A percentile compares a stretch with the other conserved stretches of the same genome.
Evolutionary conservation across 345 rosid species (phyloP).

Genomic region (Chamaenerion angustifolium): DNA sequence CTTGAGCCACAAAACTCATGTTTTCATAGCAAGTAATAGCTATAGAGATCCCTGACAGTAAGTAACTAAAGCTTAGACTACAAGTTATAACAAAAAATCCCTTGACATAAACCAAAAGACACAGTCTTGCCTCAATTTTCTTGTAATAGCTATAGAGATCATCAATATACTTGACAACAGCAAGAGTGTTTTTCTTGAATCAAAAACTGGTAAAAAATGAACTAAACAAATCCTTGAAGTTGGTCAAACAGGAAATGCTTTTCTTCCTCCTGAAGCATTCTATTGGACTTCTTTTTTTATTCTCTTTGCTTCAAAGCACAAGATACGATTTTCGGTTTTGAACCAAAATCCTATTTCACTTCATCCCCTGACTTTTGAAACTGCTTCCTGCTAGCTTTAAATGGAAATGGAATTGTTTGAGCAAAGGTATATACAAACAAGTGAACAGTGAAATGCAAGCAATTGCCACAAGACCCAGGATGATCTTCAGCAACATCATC

Average conservation of each 20-base stretch:
- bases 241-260: slow-evolving; percentile 23
- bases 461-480: slow-evolving; percentile 41
- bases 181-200: no score
- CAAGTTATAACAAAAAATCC: no score
- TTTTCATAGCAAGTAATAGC: no score
- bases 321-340: slow-evolving; percentile 15
- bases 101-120: no score
- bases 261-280: slow-evolving; percentile 8
- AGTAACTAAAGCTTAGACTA: no score
- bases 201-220: slow-evolving; percentile 36
- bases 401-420: slow-evolving; percentile 54
- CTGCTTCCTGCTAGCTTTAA: slow-evolving; percentile 38
- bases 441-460: slow-evolving; percentile 61
- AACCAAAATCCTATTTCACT: slow-evolving; percentile 16
- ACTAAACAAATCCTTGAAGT: slow-evolving; percentile 41
- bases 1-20: no score
- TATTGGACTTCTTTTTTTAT: slow-evolving; percentile 8
- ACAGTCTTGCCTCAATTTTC: no score
- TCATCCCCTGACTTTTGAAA: slow-evolving; percentile 28
- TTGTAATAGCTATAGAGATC: no score
- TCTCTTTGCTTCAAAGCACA: slow-evolving; percentile 20
- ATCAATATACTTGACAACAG: no score
- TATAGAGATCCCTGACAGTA: no score
- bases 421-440: slow-evolving; percentile 59
- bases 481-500: slow-evolving; percentile 22